phyloP scores from a whole-genome alignment of 805 yeast species.

The Ogataea naganishii region DNA sequence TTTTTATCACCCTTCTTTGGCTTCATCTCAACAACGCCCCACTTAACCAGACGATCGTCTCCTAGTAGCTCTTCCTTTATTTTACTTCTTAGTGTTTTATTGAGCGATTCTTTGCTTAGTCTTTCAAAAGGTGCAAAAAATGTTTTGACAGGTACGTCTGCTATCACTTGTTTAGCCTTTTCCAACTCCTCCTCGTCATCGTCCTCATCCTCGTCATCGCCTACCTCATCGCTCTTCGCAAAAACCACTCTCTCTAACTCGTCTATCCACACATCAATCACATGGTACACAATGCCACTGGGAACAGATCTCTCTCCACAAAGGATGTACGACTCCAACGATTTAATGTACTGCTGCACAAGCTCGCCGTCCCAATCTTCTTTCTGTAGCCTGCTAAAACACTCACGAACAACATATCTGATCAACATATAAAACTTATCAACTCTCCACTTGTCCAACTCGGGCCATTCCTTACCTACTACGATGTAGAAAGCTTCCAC shows the following conservation, averaged over 20 bases:
- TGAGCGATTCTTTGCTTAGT: slow-evolving; percentile 37
- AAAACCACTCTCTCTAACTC: slow-evolving; percentile 68
- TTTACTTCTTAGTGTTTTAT: slow-evolving; percentile 58
- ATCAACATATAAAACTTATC: slow-evolving; percentile 81
- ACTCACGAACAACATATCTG: slow-evolving; percentile 65
- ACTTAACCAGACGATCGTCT: slow-evolving; percentile 53
- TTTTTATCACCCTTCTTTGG: slow-evolving; percentile 9
- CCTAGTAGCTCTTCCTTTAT: slow-evolving; percentile 57
- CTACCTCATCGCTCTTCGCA: slow-evolving; percentile 35
- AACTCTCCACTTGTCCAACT: slow-evolving; percentile 75
- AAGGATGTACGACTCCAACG: slow-evolving; percentile 23
- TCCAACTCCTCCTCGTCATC: slow-evolving; percentile 8
- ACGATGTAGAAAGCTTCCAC: slow-evolving; percentile 75
- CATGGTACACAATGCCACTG: slow-evolving; percentile 73
- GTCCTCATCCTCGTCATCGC: slow-evolving; percentile 33
- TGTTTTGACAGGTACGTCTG: slow-evolving; percentile 40
- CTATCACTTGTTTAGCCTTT: slow-evolving; percentile 24
- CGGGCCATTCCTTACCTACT: slow-evolving; percentile 73
- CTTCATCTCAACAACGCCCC: slow-evolving; percentile 43
- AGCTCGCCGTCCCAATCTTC: slow-evolving; percentile 46
- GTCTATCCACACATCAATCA: slow-evolving; percentile 75
- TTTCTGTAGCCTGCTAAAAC: slow-evolving; percentile 44
- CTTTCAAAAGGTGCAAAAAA: slow-evolving; percentile 55
- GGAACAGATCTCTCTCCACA: slow-evolving; percentile 56
- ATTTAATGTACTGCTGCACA: slow-evolving; percentile 35